Base-by-base conservation (phyloP, 73 alveolate genomes). In the Paramecium sexaurelia region DNA sequence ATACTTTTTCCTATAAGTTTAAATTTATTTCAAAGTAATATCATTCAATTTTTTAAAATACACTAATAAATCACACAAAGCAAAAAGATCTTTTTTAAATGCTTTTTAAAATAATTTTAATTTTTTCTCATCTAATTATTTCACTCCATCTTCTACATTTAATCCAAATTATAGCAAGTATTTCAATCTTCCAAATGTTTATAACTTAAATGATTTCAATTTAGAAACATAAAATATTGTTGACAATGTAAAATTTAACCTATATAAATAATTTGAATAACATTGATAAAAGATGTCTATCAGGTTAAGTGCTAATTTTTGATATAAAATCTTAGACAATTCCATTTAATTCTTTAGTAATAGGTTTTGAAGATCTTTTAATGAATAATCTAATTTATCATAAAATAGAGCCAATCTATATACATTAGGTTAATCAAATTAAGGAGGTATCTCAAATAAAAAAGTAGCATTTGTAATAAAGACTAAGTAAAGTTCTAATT, bases 141-240 rank as follows among this genome's bases (percentile, higher is more conserved):
- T 51, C 6, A 51, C 17, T 1, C 67, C 29, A 0, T 51, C 67
- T 1, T 51, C 67, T 17, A 51, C 67, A 51, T 51, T 51, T 20
- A 51, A 17, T 51, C 67, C 67, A 17, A 78, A 45, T 20, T 56
- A 61, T 13, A 41, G 15, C n/a, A 78, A 26, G 15, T 9, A 41
- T 20, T 43, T 78, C 5, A 78, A n/a, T 19, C 90, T 78, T 29
- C 43, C 39, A 45, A 78, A 78, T n/a, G 75, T 24, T 78, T 78
- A 43, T 0, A 78, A 33, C 29, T 78, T 78, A 41, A 78, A 78
- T 3, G 9, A 11, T 26, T 78, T 78, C n/a, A 29, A 39, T 29
- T 43, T 32, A 0, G 39, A 20, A 20, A 37, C 33, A 78, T 78
- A 78, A 43, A 24, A 78, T 22, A 78, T 45, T 20, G 41, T 78